These are phyloP conservation scores for Erythrobasidium hasegawianum DNA, from an alignment of 1,284 basidiomycete species.

Conservation along the genomic window DNA sequence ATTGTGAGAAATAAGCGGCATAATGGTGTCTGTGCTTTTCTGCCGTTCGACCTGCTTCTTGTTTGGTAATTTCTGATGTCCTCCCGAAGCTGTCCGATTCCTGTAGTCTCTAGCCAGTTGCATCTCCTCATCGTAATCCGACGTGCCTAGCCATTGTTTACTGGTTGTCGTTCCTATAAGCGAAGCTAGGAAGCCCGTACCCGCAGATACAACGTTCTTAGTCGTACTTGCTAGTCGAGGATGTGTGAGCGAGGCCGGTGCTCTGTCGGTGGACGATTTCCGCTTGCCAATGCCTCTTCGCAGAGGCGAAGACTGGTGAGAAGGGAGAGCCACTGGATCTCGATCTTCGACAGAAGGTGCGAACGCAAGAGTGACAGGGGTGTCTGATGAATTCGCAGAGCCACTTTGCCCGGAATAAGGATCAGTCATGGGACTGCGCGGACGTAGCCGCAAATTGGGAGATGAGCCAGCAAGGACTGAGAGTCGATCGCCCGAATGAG, in stretches of 20 bases:
- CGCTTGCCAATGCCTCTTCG: background rate
- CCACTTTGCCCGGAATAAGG: background rate
- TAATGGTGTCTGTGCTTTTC: background rate
- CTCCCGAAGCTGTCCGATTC: background rate
- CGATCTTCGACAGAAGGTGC: background rate
- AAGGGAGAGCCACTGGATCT: background rate
- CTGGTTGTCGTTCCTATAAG: constrained; percentile 12
- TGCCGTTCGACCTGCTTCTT: background rate
- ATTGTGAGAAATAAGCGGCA: background rate
- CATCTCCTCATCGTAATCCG: constrained; percentile 27
- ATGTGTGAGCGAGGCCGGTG: background rate
- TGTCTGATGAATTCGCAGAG: background rate
- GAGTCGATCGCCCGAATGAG: constrained; percentile 7
- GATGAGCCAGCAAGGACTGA: background rate
- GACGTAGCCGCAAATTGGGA: constrained; percentile 12
- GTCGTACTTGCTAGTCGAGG: background rate
- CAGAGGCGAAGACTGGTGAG: background rate
- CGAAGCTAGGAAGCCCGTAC: constrained; percentile 14
- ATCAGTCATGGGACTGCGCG: constrained; percentile 1
- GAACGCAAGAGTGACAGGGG: background rate
- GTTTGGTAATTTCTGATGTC: background rate
- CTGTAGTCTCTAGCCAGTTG: constrained; percentile 26
- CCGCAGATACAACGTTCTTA: constrained; percentile 12
- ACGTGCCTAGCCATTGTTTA: constrained; percentile 10
- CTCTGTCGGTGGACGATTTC: constrained; percentile 9